Evolutionary conservation across 2,329 filamentous ascomycete genomes (phyloP).

Genomic region (Botrytis squamosa): DNA sequence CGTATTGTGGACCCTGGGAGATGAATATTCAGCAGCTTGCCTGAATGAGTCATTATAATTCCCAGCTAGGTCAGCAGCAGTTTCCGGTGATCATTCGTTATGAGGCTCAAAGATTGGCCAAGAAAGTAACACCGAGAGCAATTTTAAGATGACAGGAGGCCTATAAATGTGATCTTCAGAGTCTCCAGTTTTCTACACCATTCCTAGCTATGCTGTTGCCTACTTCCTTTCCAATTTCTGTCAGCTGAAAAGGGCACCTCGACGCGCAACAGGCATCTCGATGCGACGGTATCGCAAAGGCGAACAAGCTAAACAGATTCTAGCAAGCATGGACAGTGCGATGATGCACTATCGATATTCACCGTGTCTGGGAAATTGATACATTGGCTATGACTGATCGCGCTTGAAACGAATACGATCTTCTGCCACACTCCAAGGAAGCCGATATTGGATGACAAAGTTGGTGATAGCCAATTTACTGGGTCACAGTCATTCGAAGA

Average conservation of each 20-base stretch:
- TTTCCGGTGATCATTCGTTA: not conserved
- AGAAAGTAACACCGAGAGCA: not conserved
- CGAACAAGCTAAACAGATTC: not conserved
- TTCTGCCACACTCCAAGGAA: not conserved
- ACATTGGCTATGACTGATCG: not conserved
- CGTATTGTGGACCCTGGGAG: not conserved
- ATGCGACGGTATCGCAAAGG: not conserved
- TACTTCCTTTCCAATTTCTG: not conserved
- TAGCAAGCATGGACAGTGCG: not conserved
- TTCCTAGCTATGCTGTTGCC: not conserved
- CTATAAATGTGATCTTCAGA: not conserved
- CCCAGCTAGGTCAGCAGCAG: not conserved
- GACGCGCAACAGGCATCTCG: not conserved
- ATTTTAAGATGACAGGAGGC: not conserved
- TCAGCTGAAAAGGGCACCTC: not conserved
- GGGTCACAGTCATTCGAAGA: not conserved
- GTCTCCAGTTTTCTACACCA: not conserved
- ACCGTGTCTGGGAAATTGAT: not conserved
- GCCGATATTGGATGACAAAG: not conserved
- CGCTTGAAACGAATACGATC: not conserved
- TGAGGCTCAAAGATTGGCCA: not conserved
- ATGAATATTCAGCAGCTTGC: not conserved
- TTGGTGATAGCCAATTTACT: not conserved
- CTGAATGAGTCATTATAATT: not conserved
- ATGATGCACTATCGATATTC: not conserved